Base-by-base conservation (phyloP, 352 stramenopile species). In the Globisporangium middletonii region DNA sequence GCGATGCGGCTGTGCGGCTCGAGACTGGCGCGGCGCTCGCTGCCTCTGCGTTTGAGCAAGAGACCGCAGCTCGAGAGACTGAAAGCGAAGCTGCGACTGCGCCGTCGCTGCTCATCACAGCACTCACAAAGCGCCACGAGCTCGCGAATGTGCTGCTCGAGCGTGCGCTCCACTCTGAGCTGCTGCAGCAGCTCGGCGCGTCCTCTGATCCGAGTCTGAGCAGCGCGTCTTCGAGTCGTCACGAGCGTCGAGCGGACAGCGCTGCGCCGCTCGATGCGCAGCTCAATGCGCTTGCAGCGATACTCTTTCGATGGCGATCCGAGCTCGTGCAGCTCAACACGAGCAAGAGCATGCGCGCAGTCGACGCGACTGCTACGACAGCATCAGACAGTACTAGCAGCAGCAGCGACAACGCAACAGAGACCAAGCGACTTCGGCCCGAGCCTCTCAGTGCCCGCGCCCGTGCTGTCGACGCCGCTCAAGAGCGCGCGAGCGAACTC, bases 101-200 rank as follows among this genome's bases (percentile, higher is more conserved):
- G 19, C 80, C 80, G 41, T 90, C 80, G 19, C 61, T 90, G 18
- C 60, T 90, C 30, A 64, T 86, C 13, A 82, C 77, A 3, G 65
- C 77, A 13, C 61, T 90, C 3, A 19, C 51, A 0, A 87, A 88
- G 51, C 75, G 77, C 4, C 75, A 74, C 50, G 71, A 72, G 9
- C 47, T 76, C 4, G 57, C 57, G 52, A 46, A 49, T 0, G 35
- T 87, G 18, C 33, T 77, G 12, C 61, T 88, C 1, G 75, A 89
- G 58, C 68, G 57, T 30, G 62, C 69, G 8, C 45, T 79, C 9
- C 62, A 52, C 18, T 37, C 49, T 4, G n/a, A 44, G 12, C 60
- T 83, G 19, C 45, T 77, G 44, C 37, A 38, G 18, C 33, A 12
- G 33, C 33, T 38, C 33, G 33, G 33, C 5, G 33, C 7, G 33